phyloP scores from a whole-genome alignment of 768 basidiomycete species.

The Tylopilus vinaceipallidus region DNA sequence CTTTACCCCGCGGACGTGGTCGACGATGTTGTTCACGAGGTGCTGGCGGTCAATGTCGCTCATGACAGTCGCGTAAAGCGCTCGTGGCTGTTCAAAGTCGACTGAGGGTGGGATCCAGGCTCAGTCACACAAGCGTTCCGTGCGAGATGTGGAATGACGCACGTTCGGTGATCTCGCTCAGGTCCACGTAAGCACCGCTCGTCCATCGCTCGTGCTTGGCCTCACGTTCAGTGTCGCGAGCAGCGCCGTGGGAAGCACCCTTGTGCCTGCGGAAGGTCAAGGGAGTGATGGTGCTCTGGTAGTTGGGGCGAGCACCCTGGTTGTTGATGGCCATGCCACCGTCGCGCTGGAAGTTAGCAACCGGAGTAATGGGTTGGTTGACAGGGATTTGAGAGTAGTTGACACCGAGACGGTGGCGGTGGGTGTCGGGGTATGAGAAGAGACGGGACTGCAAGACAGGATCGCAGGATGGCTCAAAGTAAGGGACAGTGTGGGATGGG shows the following conservation, averaged over 20 bases:
- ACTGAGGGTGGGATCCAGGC: constrained; percentile 43
- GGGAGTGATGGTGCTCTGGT: constrained; percentile 74
- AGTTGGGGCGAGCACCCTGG: constrained; percentile 86
- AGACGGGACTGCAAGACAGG: constrained; percentile 93
- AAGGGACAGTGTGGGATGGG: constrained; percentile 84
- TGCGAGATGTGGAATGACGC: constrained; percentile 26
- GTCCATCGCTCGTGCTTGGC: constrained; percentile 73
- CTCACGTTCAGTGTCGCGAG: constrained; percentile 37
- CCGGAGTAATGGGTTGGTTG: constrained; percentile 71
- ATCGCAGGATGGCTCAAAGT: constrained; percentile 87
- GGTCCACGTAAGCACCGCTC: constrained; percentile 63
- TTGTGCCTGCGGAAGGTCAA: constrained; percentile 57
- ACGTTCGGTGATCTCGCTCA: constrained; percentile 81
- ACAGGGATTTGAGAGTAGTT: constrained; percentile 89
- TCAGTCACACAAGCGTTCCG: background rate
- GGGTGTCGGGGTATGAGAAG: constrained; percentile 92
- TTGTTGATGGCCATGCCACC: constrained; percentile 66
- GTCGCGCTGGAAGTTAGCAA: constrained; percentile 92
- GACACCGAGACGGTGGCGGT: constrained; percentile 76
- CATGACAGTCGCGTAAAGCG: constrained; percentile 67
- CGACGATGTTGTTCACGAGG: constrained; percentile 66
- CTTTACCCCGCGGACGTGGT: constrained; percentile 62
- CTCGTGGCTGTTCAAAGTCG: constrained; percentile 84
- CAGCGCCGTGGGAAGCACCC: constrained; percentile 42
- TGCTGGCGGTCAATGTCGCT: constrained; percentile 56